Conservation (phyloP, 345 rosid species). For the Heritiera fomes region DNA sequence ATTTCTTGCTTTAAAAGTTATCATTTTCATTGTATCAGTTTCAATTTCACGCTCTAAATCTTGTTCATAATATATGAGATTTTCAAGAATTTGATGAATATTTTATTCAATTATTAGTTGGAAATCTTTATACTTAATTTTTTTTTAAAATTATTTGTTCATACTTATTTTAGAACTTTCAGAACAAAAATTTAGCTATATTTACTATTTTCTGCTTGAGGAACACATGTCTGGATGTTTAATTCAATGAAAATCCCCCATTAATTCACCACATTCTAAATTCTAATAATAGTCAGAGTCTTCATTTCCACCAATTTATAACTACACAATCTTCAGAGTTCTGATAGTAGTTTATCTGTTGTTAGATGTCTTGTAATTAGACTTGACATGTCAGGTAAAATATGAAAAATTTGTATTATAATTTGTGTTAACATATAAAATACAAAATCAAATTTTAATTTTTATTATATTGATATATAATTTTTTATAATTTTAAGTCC, state of each 20-base stretch:
- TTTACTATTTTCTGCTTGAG: neutral
- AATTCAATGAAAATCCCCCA: neutral
- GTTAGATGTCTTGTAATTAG: neutral
- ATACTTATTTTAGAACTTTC: neutral
- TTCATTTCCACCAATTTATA: neutral
- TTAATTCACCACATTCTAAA: neutral
- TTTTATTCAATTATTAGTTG: neutral
- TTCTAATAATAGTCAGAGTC: conserved; percentile 1
- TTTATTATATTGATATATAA: no score
- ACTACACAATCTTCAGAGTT: neutral
- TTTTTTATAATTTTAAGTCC: no score
- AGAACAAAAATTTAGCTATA: neutral
- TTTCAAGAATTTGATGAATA: neutral
- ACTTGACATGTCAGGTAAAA: no score
- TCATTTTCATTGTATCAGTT: neutral
- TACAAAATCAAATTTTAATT: no score
- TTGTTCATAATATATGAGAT: neutral
- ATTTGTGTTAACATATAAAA: no score
- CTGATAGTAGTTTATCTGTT: neutral
- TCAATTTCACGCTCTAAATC: neutral
- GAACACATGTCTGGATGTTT: neutral
- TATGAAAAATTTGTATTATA: no score
- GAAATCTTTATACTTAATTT: neutral
- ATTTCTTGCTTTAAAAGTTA: neutral
- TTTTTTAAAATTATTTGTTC: neutral